A percentile compares a stretch with the other conserved stretches of the same genome.
Evolutionary conservation across 140 eudicot species (phyloP).

Genomic region (Senecio squalidus): DNA sequence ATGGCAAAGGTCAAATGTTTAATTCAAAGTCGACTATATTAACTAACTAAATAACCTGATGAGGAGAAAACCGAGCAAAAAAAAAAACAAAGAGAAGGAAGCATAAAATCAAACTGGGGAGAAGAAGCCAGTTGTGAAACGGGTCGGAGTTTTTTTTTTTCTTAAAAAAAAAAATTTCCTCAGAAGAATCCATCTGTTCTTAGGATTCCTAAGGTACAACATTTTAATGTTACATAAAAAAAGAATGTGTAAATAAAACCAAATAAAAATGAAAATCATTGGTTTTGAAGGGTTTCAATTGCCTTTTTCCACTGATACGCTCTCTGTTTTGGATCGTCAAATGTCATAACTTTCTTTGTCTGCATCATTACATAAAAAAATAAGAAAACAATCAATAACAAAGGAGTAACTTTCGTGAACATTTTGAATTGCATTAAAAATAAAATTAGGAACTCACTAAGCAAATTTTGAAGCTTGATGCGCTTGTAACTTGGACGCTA

Average conservation of each 20-base stretch:
- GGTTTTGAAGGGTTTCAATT: slow-evolving; percentile 83
- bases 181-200: slow-evolving; percentile 29
- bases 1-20: slow-evolving; percentile 4
- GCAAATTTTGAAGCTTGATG: slow-evolving; percentile 78
- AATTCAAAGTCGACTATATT: slow-evolving; percentile 13
- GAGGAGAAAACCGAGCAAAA: neutral
- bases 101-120: neutral
- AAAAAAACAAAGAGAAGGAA: neutral
- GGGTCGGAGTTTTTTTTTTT: slow-evolving; percentile 6
- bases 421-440: neutral
- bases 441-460: slow-evolving; percentile 37
- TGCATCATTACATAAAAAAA: slow-evolving; percentile 28
- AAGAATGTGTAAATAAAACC: slow-evolving; percentile 42
- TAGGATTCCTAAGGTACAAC: slow-evolving; percentile 29
- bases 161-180: slow-evolving; percentile 20
- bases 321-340: slow-evolving; percentile 96
- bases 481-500: slow-evolving; percentile 72
- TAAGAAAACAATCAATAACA: neutral
- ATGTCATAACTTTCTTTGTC: slow-evolving; percentile 85
- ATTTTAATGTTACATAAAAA: slow-evolving; percentile 39
- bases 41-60: slow-evolving; percentile 3
- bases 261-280: slow-evolving; percentile 37
- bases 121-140: slow-evolving; percentile 10
- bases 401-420: neutral
- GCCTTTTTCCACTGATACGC: slow-evolving; percentile 96